Percentiles rank a stretch among this genome's conserved stretches.
phyloP scores from a whole-genome alignment of 148 eudicot genomes.

The Vaccinium corymbosum region DNA sequence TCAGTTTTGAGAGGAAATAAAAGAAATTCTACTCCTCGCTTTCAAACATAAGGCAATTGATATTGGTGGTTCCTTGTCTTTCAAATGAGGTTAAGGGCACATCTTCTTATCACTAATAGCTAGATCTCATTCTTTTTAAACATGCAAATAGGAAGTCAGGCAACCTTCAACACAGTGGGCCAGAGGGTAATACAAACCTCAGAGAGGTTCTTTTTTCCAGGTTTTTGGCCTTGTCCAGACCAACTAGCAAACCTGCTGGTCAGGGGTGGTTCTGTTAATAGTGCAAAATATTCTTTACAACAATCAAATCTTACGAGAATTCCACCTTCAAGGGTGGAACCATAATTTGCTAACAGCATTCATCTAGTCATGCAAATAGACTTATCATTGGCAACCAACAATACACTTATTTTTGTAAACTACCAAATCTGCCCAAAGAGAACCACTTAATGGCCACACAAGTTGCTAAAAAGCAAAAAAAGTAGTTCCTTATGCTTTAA shows the following conservation, averaged over 20 bases:
- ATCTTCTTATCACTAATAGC: not conserved
- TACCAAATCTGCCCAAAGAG: not conserved
- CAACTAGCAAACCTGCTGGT: not conserved
- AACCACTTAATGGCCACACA: not conserved
- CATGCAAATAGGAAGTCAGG: not conserved
- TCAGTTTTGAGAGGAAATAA: not conserved
- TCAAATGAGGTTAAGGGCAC: not conserved
- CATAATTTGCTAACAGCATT: not conserved
- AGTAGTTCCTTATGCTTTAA: not conserved
- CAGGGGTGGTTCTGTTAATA: not conserved
- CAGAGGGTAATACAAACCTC: not conserved
- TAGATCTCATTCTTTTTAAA: not conserved
- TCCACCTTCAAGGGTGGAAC: not conserved
- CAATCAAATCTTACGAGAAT: not conserved
- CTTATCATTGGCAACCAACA: not conserved
- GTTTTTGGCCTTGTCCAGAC: not conserved
- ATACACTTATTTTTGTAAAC: not conserved
- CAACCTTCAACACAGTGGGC: not conserved
- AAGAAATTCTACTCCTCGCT: not conserved
- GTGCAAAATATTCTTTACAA: not conserved
- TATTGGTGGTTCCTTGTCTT: not conserved
- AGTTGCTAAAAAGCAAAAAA: slow-evolving; percentile 11
- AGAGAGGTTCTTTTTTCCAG: not conserved
- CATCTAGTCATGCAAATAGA: not conserved
- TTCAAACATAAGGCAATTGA: not conserved